phyloP scores from a whole-genome alignment of 352 stramenopile genomes.

The Phytopythium litorale region DNA sequence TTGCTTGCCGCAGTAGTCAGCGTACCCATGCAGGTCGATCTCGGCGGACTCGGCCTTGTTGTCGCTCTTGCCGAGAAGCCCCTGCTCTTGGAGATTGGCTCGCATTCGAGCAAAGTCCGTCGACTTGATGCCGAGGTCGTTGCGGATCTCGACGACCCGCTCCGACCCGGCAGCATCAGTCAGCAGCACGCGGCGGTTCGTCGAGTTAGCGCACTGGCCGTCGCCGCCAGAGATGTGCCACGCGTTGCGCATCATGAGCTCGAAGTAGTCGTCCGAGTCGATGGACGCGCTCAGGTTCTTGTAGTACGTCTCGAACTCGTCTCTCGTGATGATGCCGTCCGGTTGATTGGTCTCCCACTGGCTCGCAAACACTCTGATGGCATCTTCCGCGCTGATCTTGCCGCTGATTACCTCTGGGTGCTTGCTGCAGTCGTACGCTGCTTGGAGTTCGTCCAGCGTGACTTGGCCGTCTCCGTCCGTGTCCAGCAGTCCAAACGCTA shows the following conservation, averaged over 20 bases:
- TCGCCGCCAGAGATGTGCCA: constrained; percentile 71
- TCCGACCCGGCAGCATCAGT: constrained; percentile 49
- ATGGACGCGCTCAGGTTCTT: constrained; percentile 83
- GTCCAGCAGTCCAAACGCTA: constrained; percentile 73
- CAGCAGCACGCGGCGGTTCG: constrained; percentile 60
- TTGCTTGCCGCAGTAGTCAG: not conserved
- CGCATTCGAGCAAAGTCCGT: constrained; percentile 22
- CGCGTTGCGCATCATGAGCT: constrained; percentile 90
- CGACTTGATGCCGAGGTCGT: constrained; percentile 37
- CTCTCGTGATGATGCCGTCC: constrained; percentile 28
- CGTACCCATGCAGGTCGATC: not conserved
- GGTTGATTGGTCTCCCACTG: constrained; percentile 34
- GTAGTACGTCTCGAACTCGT: constrained; percentile 84
- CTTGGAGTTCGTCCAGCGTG: constrained; percentile 45
- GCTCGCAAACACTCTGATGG: constrained; percentile 30
- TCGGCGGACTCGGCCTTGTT: constrained; percentile 14
- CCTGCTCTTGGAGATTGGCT: constrained; percentile 44
- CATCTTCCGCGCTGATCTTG: constrained; percentile 25
- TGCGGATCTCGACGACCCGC: constrained; percentile 37
- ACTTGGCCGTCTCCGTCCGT: constrained; percentile 41
- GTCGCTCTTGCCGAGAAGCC: constrained; percentile 20
- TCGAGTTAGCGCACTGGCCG: constrained; percentile 58
- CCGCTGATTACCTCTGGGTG: constrained; percentile 54
- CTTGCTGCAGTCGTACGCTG: constrained; percentile 40
- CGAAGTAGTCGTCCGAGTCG: constrained; percentile 92